Percentiles rank a stretch among this genome's conserved stretches.
phyloP scores from a whole-genome alignment of 139 green algal genomes.

The Trebouxia sp. region DNA sequence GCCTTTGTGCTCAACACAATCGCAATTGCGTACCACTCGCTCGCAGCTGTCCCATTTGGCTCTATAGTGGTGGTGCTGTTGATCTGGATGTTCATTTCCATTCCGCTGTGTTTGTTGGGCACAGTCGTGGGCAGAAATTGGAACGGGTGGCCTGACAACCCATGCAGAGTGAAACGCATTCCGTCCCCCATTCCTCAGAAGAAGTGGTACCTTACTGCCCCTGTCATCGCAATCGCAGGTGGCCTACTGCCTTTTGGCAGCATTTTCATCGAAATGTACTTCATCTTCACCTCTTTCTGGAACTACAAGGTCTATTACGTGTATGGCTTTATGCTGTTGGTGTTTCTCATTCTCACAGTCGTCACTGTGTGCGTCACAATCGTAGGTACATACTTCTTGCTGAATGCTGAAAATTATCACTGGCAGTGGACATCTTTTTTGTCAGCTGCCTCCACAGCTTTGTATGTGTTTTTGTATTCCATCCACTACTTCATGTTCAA shows the following conservation, averaged over 20 bases:
- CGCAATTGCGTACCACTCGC: conserved; percentile 89
- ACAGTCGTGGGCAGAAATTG: conserved; percentile 70
- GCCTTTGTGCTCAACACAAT: conserved; percentile 94
- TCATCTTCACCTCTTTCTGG: conserved; percentile 85
- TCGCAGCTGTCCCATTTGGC: conserved; percentile 87
- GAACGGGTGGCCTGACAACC: conserved; percentile 44
- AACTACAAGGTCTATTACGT: conserved; percentile 91
- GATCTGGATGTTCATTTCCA: conserved; percentile 93
- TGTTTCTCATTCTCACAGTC: conserved; percentile 92
- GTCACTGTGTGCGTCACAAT: conserved; percentile 91
- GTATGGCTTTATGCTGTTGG: conserved; percentile 97
- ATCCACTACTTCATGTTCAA: conserved; percentile 93
- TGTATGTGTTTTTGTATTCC: conserved; percentile 92
- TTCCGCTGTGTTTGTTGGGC: conserved; percentile 90
- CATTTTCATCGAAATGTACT: conserved; percentile 99
- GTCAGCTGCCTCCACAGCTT: conserved; percentile 74
- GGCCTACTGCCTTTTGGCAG: conserved; percentile 95
- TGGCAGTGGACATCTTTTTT: conserved; percentile 96
- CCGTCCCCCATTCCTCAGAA: conserved; percentile 88
- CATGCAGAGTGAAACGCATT: conserved; percentile 88
- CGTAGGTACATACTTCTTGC: conserved; percentile 96
- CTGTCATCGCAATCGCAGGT: conserved; percentile 70
- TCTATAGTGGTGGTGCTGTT: conserved; percentile 88
- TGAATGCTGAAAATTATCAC: conserved; percentile 99
- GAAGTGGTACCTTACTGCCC: conserved; percentile 88